Base-by-base conservation (phyloP, 441 rosid species). In the Adansonia madagascariensis region DNA sequence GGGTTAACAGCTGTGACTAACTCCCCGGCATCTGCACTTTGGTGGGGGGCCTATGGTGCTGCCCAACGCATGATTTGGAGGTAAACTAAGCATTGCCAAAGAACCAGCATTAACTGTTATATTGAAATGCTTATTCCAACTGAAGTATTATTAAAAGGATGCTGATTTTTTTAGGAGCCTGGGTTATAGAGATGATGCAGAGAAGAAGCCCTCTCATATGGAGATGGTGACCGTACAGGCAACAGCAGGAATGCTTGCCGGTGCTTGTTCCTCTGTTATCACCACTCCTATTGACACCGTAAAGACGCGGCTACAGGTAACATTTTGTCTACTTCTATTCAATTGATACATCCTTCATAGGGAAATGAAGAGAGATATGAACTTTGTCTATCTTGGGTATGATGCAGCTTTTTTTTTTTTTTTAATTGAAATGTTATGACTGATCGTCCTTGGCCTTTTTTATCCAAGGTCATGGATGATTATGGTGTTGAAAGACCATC, bases 31-130 rank as follows among this genome's bases (percentile, higher is more conserved):
- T 84, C 88, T 73, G 96, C 94, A 11, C 88, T 90, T 75, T 91
- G 96, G 96, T 91, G 96, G 94, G 94, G 89, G 14, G 82, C 82
- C 57, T 90, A 90, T 70, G 92, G 90, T 68, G 76, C 89, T 67
- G 88, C 91, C 70, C 91, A 91, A 75, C 90, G 83, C 77, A 49
- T 86, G 20, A 83, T 90, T 64, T 90, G 94, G 94, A 91, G 91
- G 94, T 85, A 56, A 60, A 22, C 46, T 52, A 41, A 24, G 52
- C 44, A 9, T 71, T 75, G 46, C 44, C 0, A 20, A 47, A 52
- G 44, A 47, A 68, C 18, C 8, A 63, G 6, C 14, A 22, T 63
- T 10, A 57, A 18, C 47, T 6, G 15, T 31, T 70, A 17, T 20
- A 7, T 31, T 11, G 56, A 12, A 18, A 11, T 59, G 52, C 3